Conservation (phyloP, 2,329 filamentous ascomycete genomes). For the Penicillium brevicompactum region DNA sequence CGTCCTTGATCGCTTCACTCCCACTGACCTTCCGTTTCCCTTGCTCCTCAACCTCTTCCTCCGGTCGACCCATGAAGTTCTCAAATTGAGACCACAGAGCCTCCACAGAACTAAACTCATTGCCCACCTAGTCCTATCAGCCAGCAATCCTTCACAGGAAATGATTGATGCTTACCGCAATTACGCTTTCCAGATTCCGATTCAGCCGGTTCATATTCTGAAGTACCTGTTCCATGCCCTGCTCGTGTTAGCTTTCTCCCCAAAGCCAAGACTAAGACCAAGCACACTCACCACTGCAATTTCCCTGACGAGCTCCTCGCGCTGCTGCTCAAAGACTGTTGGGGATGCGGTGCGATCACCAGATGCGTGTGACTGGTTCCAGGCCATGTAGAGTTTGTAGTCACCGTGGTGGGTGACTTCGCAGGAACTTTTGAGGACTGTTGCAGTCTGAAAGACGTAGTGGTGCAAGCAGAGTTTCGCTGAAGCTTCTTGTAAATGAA, state of each 20-base stretch:
- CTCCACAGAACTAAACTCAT: constrained; percentile 96
- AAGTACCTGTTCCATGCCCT: constrained; percentile 83
- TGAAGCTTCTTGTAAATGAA: not conserved
- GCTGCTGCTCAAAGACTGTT: constrained; percentile 47
- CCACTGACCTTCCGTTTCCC: constrained; percentile 31
- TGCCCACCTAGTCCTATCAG: constrained; percentile 68
- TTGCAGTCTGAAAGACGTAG: not conserved
- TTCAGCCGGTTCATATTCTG: constrained; percentile 97
- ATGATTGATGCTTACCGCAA: constrained; percentile 63
- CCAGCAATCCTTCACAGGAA: not conserved
- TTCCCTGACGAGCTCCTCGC: constrained; percentile 45
- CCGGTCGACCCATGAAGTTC: constrained; percentile 82
- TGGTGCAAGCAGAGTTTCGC: not conserved
- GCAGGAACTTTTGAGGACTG: not conserved
- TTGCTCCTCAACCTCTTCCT: constrained; percentile 40
- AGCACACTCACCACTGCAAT: constrained; percentile 44
- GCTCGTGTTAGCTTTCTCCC: not conserved
- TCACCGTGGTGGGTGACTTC: no score
- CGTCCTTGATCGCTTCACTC: constrained; percentile 21
- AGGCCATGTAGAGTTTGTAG: constrained; percentile 17
- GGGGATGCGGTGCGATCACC: constrained; percentile 24
- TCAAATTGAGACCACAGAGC: constrained; percentile 97
- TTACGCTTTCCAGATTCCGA: constrained; percentile 85
- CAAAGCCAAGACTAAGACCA: not conserved
- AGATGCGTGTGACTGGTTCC: constrained; percentile 18